Base-by-base conservation (phyloP, 345 rosid species). In the Populus tremula region DNA sequence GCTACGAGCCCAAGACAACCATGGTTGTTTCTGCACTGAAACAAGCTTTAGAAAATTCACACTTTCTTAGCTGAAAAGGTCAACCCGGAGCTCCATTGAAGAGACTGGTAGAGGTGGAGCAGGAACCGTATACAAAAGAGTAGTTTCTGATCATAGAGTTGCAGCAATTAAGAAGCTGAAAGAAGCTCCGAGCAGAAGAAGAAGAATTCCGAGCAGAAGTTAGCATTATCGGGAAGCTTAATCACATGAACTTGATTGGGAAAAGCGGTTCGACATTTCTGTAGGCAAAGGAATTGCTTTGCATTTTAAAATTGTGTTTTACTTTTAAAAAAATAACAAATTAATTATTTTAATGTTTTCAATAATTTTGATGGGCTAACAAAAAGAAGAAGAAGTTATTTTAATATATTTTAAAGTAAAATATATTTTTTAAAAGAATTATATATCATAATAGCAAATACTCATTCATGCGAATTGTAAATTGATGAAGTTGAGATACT, bases 281-380 rank as follows among this genome's bases (percentile, higher is more conserved):
- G 61, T 54, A 14, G 61, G 61, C 21, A 76, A 53, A 38, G 79
- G 73, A 25, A 38, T 75, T 14, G 78, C 78, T 41, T 75, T 33
- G 35, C 35, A 33, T 33, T 33, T 33, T 33, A 33, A 33, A 33
- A 33, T 33, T 33, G 35, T 31, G 31, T 31, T 31, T 31, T 31
- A 31, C 31, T 31, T 31, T 31, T 27, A 27, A 2, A 31, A 31
- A 31, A 31, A 31, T 29, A 29, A 1, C 1, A 29, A 29, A 29
- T 29, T 29, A 29, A 29, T 29, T 29, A 29, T 29, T 29, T 29
- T 29, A 29, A 29, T 29, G 31, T 29, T 29, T 29, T 29, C 31
- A 29, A 29, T 29, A 29, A 29, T 29, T 29, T 29, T 29, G 2
- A 29, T 0, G 31, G 1, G 31, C 27, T 27, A 27, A 27, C 27